Base-by-base conservation (phyloP, 1,284 basidiomycete species). In the Thelephora terrestris region DNA sequence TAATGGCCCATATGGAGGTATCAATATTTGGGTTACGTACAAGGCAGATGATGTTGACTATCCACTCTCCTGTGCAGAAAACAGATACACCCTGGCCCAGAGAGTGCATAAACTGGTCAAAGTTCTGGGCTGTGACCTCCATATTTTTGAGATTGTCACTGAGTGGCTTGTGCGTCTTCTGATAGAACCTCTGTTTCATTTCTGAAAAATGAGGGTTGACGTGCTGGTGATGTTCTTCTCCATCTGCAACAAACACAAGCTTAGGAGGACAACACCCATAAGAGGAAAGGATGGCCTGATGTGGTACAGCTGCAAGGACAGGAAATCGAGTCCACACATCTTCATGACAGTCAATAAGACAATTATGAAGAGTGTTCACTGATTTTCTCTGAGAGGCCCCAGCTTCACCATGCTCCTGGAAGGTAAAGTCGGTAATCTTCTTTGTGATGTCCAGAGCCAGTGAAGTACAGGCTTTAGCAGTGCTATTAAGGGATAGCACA, bases 301-400 rank as follows among this genome's bases (percentile, higher is more conserved):
- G 66, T 37, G 67, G 68, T 27, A 82, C 69, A 0, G 77, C 76
- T 2, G 79, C 66, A 0, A 76, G 55, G 7, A 81, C 78, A 0
- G 80, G 79, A 55, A 78, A 81, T 2, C 78, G 73, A 3, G 71
- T 75, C 79, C 79, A 81, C 39, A 79, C 72, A n/a, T 81, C 78
- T 0, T 67, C 56, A 48, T 78, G 71, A 47, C 76, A 79, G 49
- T 79, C 75, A 6, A 81, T 60, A 7, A 81, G 60, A 43, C 64
- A 71, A 47, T 80, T 80, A 52, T 77, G 70, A 2, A 54, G 51
- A 0, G 71, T 68, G 35, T 16, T 18, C 16, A 16, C 35, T 18
- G 35, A 37, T 16, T 16, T 5, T 4, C 16, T 37, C 5, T 37
- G 16, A 16, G 35, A 37, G 16, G 20, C 16, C 1, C 37, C 52